Evolutionary conservation across 352 stramenopile species (phyloP).

Genomic region (Phytophthora palmivora): DNA sequence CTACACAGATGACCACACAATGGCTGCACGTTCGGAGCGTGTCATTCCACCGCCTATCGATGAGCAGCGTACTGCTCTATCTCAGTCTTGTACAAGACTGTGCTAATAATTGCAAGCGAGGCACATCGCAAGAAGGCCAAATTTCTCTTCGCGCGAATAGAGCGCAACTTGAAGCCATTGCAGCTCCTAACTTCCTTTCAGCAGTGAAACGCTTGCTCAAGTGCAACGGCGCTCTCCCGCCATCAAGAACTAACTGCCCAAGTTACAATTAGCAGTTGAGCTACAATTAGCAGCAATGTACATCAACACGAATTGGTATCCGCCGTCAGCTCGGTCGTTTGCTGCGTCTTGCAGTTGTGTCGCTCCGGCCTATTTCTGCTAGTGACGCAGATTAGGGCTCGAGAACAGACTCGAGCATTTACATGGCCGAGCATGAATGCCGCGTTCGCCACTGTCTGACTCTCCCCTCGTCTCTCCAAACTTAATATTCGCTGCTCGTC

Average conservation of each 20-base stretch:
- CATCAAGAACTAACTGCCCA: background rate
- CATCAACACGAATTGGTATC: no score
- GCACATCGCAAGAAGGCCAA: conserved; percentile 14
- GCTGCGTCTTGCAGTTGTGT: conserved; percentile 14
- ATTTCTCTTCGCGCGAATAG: conserved; percentile 5
- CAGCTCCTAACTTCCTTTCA: conserved; percentile 3
- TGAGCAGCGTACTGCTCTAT: conserved; percentile 15
- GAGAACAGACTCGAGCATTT: conserved; percentile 9
- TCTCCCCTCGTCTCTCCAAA: conserved; percentile 8
- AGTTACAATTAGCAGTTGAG: background rate
- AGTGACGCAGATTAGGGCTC: conserved; percentile 11
- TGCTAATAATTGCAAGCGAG: background rate
- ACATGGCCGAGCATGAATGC: conserved; percentile 15
- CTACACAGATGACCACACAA: no score
- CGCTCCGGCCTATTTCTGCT: conserved; percentile 26
- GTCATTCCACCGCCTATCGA: conserved; percentile 17
- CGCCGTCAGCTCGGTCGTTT: background rate
- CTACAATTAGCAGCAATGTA: conserved; percentile 17
- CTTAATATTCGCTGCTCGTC: background rate
- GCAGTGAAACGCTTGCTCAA: conserved; percentile 13
- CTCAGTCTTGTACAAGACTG: no score
- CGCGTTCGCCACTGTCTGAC: conserved; percentile 14
- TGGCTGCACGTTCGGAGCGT: conserved; percentile 15
- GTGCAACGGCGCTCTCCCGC: background rate
- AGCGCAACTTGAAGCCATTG: background rate